These are phyloP conservation scores for Suillus sp. DNA, from an alignment of 768 basidiomycete species.

Conservation along the genomic window DNA sequence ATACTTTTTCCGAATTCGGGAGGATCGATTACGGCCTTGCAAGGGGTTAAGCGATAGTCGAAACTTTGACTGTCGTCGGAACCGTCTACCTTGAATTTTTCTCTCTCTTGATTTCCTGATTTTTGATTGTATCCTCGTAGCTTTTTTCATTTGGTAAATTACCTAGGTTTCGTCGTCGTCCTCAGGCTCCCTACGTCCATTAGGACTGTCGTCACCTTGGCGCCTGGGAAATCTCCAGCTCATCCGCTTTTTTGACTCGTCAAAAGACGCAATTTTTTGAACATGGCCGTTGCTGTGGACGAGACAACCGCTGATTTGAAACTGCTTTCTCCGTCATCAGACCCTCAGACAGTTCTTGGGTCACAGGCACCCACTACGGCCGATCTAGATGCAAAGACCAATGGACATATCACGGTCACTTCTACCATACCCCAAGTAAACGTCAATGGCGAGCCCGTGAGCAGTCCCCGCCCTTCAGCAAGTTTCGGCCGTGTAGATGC, in stretches of 20 bases:
- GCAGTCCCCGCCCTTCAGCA: constrained; percentile 35
- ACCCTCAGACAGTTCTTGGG: not conserved
- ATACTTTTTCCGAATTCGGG: constrained; percentile 7
- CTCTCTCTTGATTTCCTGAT: not conserved
- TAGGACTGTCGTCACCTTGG: not conserved
- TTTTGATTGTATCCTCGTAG: not conserved
- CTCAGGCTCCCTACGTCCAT: not conserved
- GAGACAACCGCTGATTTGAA: constrained; percentile 22
- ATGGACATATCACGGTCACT: constrained; percentile 14
- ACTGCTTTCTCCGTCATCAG: constrained; percentile 11
- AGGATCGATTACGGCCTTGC: constrained; percentile 6
- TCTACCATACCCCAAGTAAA: constrained; percentile 37
- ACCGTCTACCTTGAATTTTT: not conserved
- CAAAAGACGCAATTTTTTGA: not conserved
- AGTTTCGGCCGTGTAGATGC: constrained; percentile 25
- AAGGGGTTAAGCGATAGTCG: constrained; percentile 1
- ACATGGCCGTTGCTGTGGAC: constrained; percentile 5
- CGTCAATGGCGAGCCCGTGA: constrained; percentile 36
- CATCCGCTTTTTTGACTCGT: constrained; percentile 1
- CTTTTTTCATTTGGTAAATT: not conserved
- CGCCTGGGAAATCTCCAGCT: constrained; percentile 4
- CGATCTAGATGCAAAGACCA: constrained; percentile 16
- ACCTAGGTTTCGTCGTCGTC: not conserved
- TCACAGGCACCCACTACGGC: constrained; percentile 14
- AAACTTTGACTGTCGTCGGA: not conserved